Evolutionary conservation across 352 stramenopile species (phyloP), one percentile per base, ranked within the genome.

Genomic region (Chrysophaeum taylorii): DNA sequence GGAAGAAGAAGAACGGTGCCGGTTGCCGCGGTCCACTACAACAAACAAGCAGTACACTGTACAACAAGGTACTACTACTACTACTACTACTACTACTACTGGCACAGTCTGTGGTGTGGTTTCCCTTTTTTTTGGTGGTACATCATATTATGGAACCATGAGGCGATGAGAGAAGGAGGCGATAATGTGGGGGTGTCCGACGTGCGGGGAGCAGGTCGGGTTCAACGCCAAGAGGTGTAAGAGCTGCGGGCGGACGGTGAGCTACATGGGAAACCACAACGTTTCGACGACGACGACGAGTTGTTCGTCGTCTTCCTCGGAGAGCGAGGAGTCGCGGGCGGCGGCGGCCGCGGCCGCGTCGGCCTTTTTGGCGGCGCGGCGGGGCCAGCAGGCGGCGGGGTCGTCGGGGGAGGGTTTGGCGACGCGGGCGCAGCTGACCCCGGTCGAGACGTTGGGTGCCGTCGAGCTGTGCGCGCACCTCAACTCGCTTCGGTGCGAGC

Each of bases 401-500:
- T 57, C 45, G 45, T 27, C 9, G 45, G 9, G 12, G 9, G 31
- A 27, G 23, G 31, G 12, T 12, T 27, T 5, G 12, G 12, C 12
- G 5, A 27, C 45, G n/a, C n/a, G n/a, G n/a, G 23, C 45, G 23
- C 9, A 57, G 53, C 57, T 66, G 57, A 66, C 33, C 16, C 57
- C 57, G 14, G 14, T 16, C 57, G 57, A 45, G 35, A n/a, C 31
- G 12, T 66, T 66, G 18, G 7, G 16, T 5, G 23, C 57, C 12
- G 18, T 14, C 33, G 57, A 66, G 57, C 33, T 66, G 33, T 41
- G 33, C 57, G 57, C 57, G 1, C 57, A 66, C 57, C 57, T 66
- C 33, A 35, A 16, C 16, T 41, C 57, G 33, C 31, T 66, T 31
- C 57, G 57, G 14, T 48, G 57, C 60, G 69, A 73, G 42, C 57